These are phyloP conservation scores for Dryas alaskensis DNA, from an alignment of 306 rosid genomes.

Conservation along the genomic window DNA sequence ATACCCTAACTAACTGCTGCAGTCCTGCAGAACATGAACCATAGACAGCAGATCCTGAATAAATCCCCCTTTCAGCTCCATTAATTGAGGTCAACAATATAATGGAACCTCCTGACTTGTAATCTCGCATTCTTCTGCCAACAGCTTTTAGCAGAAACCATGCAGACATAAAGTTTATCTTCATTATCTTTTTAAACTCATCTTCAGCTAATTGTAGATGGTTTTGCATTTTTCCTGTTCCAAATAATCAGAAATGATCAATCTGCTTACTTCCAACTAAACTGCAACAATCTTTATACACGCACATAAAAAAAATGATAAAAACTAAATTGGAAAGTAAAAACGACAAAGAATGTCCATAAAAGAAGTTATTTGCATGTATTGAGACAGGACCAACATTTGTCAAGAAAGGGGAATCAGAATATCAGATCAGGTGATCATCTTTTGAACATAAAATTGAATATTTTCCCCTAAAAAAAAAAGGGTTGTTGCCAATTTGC, in stretches of 20 bases:
- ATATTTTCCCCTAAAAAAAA: neutral
- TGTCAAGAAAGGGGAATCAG: neutral
- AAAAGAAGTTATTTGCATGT: neutral
- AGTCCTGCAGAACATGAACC: conserved; percentile 64
- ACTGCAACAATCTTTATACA: neutral
- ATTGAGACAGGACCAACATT: neutral
- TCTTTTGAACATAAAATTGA: neutral
- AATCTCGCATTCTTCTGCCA: conserved; percentile 66
- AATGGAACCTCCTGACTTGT: conserved; percentile 74
- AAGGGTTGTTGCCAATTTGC: neutral
- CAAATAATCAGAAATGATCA: conserved; percentile 20
- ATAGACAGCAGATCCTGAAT: conserved; percentile 73
- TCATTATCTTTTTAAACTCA: conserved; percentile 60
- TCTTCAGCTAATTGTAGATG: conserved; percentile 50
- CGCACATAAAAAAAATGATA: conserved; percentile 5
- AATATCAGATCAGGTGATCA: neutral
- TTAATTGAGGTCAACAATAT: conserved; percentile 54
- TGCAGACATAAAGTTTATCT: conserved; percentile 64
- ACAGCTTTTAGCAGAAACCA: conserved; percentile 77
- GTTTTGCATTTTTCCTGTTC: conserved; percentile 64
- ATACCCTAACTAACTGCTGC: conserved; percentile 79
- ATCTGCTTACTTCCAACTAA: neutral
- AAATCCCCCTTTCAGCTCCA: conserved; percentile 75
- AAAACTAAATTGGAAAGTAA: neutral
- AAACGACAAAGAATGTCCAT: neutral